Conservation (phyloP, 164 flowering plant species). For the Sextonia rubra region DNA sequence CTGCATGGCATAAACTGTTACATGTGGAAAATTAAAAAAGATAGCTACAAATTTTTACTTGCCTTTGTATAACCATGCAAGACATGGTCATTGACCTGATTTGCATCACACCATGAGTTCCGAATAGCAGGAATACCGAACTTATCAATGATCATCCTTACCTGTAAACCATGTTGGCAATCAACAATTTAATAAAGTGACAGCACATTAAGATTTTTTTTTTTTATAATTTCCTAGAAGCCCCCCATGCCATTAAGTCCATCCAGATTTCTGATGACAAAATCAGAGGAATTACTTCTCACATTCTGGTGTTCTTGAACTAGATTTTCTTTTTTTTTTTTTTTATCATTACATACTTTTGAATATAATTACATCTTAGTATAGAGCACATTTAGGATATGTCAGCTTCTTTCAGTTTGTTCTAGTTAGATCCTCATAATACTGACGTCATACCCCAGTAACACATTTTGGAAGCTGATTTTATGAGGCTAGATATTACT, state of each 20-base stretch:
- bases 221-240: not conserved
- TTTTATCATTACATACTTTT: not conserved
- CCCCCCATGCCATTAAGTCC: not conserved
- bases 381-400: no score
- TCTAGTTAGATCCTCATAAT: no score
- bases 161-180: slow-evolving; percentile 31
- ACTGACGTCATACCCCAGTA: no score
- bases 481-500: no score
- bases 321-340: not conserved
- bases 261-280: not conserved
- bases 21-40: not conserved
- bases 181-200: not conserved
- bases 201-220: not conserved
- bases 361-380: not conserved
- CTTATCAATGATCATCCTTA: slow-evolving; percentile 68
- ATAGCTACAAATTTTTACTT: not conserved
- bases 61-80: slow-evolving; percentile 84
- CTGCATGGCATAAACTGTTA: not conserved
- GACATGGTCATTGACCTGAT: slow-evolving; percentile 48
- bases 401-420: no score
- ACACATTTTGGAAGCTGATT: no score
- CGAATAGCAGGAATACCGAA: slow-evolving; percentile 64
- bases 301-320: not conserved
- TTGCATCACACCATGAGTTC: slow-evolving; percentile 81
- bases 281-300: no score